Base-by-base conservation (phyloP, 192 early-diverging fungal species). In the Geosiphon pyriformis region DNA sequence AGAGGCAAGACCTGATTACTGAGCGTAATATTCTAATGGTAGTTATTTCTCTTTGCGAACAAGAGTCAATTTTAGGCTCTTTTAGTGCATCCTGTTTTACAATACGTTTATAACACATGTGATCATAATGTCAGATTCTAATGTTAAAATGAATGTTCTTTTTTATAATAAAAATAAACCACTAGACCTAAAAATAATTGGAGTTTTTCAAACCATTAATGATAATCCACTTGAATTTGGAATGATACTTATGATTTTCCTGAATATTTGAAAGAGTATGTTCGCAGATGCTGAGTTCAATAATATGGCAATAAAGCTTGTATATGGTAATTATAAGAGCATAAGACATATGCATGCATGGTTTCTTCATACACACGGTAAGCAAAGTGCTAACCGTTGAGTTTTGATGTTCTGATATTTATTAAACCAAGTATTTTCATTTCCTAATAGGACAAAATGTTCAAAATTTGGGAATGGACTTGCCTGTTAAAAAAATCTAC, bases 331-430 rank as follows among this genome's bases (percentile, higher is more conserved):
- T 26, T 61, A 61, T 27, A 61, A 49, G 27, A 49, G 23, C 29
- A 6, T 61, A 8, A 46, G 60, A 26, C 60, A 29, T 48, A 20
- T 49, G 6, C 60, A 46, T 12, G 2, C 25, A 0, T 61, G 35
- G 35, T 61, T 61, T 49, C 27, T 61, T 15, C 60, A 61, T 46
- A 61, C 30, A 48, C 47, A 61, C 8, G 60, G 42, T 61, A 61
- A 49, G 60, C 30, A 26, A 48, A 48, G 18, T 20, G 23, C 11
- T 61, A 2, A 4, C 52, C n/a, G 25, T 17, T 29, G 27, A 48
- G 47, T 27, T 29, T 61, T 46, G 3, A 47, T 48, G 27, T 61
- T 23, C 27, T 46, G 0, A 18, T 22, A 17, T 61, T 48, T 18
- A 61, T 30, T 49, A 61, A 46, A 29, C 17, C 17, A 53, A 22